Base-by-base conservation (phyloP, 2,329 filamentous ascomycete genomes). In the Microsporum ferrugineum region DNA sequence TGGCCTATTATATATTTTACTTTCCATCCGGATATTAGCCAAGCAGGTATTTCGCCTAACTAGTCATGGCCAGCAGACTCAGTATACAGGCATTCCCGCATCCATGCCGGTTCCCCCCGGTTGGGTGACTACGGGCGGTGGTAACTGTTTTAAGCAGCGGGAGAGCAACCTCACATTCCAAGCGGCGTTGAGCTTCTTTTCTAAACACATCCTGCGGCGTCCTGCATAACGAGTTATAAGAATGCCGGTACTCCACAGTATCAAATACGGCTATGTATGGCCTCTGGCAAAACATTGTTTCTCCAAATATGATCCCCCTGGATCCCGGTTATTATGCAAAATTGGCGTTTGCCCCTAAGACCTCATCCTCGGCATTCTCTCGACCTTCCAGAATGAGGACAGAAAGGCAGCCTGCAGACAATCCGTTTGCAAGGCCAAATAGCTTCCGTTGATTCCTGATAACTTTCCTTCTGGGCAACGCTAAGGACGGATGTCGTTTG, bases 131-230 rank as follows among this genome's bases (percentile, higher is more conserved):
- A 12, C 45, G 7, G 49, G 27, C 43, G 14, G 12, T 55, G 49
- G 27, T 31, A 4, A 29, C 12, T 45, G 14, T 17, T 17, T 51
- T 33, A 31, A 55, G 49, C 49, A 36, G 17, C 49, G 49, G 49
- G 49, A 55, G 49, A 55, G 49, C 49, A 36, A 36, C 49, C 12
- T 55, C n/a, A 23, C 49, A 34, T 43, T 43, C 12, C 49, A 36
- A 38, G 49, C 31, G 31, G 49, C 29, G 14, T 23, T n/a, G 49
- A 55, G 49, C 49, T 55, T 55, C 49, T 55, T 55, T 55, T 55
- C 36, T 55, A 55, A 31, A 29, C n/a, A 36, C 29, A 7, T 8
- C 31, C 36, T 29, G 45, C 45, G 45, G 45, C 45, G 3, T 49
- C 45, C 3, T 49, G 45, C 45, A 49, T 29, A 31, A 29, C 43